Base-by-base conservation (phyloP, 2,329 filamentous ascomycete species). In the Emericellopsis cladophorae region DNA sequence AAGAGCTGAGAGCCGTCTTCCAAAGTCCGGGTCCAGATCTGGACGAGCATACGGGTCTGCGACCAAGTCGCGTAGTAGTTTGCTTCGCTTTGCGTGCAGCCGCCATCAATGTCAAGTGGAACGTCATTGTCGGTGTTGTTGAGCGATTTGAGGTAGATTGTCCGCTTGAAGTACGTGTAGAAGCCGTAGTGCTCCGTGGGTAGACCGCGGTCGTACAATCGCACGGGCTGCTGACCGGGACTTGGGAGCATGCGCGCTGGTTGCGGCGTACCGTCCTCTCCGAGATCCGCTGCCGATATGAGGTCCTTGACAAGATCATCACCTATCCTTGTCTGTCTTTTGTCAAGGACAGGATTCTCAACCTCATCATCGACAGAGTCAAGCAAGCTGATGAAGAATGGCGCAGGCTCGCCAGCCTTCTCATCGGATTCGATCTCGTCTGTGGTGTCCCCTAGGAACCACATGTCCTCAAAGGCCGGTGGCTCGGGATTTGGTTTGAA, bases 131-230 rank as follows among this genome's bases (percentile, higher is more conserved):
- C 55, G 14, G 66, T 66, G n/a, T 53, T 53, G 46, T 72, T 70
- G 10, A 70, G 62, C 14, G 76, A 79, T 49, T 79, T 77, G 46
- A 94, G 68, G 65, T 90, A 94, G 47, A 94, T 85, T 8, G 81
- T 83, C 48, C 88, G 85, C 61, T 88, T 80, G 59, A 84, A 96
- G 66, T 95, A 93, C 1, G 76, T 84, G 64, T 95, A 95, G 63
- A 95, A 95, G 3, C 86, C 87, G 59, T 93, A 95, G 61, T 95
- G 87, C 58, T 96, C 90, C 0, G 81, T 81, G 2, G 73, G 65
- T 23, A 84, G 67, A 15, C 84, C 88, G 16, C 88, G 83, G 57
- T 96, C 86, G 58, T 81, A 96, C 1, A 96, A 73, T 2, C 84
- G 77, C 11, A 96, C 67, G 0, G 87, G 90, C 53, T 96, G 92